Evolutionary conservation across 2,329 filamentous ascomycete genomes (phyloP), one percentile per base, ranked within the genome.

Genomic region (Hypoxylon sp.): DNA sequence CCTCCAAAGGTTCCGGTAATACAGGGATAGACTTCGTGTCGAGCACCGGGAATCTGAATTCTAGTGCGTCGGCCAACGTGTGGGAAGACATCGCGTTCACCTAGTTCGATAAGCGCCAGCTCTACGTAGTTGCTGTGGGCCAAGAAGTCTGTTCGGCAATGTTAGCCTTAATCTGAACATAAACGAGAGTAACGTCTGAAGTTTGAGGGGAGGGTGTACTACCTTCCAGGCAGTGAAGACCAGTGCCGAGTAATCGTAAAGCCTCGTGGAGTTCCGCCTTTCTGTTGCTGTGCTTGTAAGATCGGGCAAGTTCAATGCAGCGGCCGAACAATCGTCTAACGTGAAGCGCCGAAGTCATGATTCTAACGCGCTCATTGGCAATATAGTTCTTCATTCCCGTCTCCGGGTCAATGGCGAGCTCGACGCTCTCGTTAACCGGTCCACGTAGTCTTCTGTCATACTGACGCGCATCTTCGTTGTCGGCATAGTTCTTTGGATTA

Each of bases 41-140:
- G 85, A 63, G 88, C 91, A 48, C 92, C 93, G 35, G 86, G 83
- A 29, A 98, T 85, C 50, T 88, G 83, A 29, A 97, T 83, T 75
- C 84, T 83, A n/a, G 93, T 93, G 74, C 88, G 82, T 64, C 89
- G 86, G 37, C 95, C 95, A 60, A 96, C 93, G 76, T 97, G 94
- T 27, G 95, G 93, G 79, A 98, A 98, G 66, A 97, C 82, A 67
- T 92, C 87, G 5, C 82, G 84, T 80, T 96, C 93, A 56, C 93
- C 94, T 75, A 97, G 81, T 79, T 97, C 94, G 74, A 96, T 94
- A 52, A 98, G 85, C 65, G 92, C 93, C 65, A 98, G 88, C 79
- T 98, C 94, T 13, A 87, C 89, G 81, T 97, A 98, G 84, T 98
- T 98, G 79, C 93, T 97, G 82, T 98, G 95, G 15, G 94, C 95